Conservation (phyloP, 768 basidiomycete genomes). For the Pleurotus ostreatus region DNA sequence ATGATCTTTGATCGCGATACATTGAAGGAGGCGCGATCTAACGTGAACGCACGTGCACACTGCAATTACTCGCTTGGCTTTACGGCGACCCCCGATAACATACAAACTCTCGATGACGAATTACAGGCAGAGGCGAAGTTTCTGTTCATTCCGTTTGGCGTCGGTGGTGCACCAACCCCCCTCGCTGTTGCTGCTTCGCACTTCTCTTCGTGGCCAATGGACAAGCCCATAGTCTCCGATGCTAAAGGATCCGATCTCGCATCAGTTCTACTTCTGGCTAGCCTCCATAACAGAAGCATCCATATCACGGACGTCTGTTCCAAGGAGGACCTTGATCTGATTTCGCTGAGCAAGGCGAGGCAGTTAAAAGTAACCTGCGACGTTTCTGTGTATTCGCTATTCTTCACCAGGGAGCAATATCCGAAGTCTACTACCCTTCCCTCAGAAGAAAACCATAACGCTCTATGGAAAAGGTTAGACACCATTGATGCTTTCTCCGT, state of each 20-base stretch:
- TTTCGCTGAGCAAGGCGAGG: slow-evolving; percentile 92
- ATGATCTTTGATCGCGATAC: slow-evolving; percentile 64
- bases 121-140: slow-evolving; percentile 76
- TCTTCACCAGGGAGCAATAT: slow-evolving; percentile 79
- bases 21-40: slow-evolving; percentile 66
- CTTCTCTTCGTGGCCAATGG: slow-evolving; percentile 84
- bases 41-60: slow-evolving; percentile 60
- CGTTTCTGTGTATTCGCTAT: slow-evolving; percentile 86
- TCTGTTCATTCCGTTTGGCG: slow-evolving; percentile 80
- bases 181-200: slow-evolving; percentile 79
- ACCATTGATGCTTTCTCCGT: slow-evolving; percentile 89
- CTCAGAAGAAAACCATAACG: slow-evolving; percentile 68
- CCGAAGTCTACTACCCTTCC: slow-evolving; percentile 65
- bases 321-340: slow-evolving; percentile 83
- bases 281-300: slow-evolving; percentile 81
- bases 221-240: slow-evolving; percentile 93
- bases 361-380: slow-evolving; percentile 95
- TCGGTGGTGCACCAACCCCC: slow-evolving; percentile 41
- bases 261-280: slow-evolving; percentile 90
- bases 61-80: slow-evolving; percentile 88
- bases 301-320: slow-evolving; percentile 89
- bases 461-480: slow-evolving; percentile 82
- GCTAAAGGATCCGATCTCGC: slow-evolving; percentile 91
- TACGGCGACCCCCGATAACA: slow-evolving; percentile 68
- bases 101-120: slow-evolving; percentile 64